Percentiles rank a stretch among this genome's conserved stretches.
phyloP scores from a whole-genome alignment of 495 filamentous ascomycete species.

The Neurospora discreta region DNA sequence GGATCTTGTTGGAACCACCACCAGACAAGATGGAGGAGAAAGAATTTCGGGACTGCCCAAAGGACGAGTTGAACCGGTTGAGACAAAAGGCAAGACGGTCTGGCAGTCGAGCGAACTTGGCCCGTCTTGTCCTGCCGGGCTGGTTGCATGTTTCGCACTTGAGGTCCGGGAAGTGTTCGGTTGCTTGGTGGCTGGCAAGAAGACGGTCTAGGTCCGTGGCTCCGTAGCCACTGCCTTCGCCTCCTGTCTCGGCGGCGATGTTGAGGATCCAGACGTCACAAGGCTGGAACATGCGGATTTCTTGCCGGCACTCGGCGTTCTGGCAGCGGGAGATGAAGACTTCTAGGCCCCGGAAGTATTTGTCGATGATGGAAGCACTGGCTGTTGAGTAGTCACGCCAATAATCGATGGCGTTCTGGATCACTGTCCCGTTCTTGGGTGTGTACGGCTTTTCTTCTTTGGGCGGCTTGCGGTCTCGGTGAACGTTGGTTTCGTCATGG shows the following conservation, averaged over 20 bases:
- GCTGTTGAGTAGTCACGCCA: slow-evolving; percentile 17
- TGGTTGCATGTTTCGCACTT: slow-evolving; percentile 22
- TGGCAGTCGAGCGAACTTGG: slow-evolving; percentile 22
- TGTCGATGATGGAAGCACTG: slow-evolving; percentile 22
- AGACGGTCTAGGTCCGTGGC: slow-evolving; percentile 11
- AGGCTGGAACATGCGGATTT: slow-evolving; percentile 12
- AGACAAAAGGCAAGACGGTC: slow-evolving; percentile 23
- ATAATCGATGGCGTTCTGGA: slow-evolving; percentile 15
- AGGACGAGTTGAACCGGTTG: slow-evolving; percentile 15
- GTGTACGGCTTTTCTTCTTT: slow-evolving; percentile 11
- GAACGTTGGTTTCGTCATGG: slow-evolving; percentile 29
- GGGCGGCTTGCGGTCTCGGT: slow-evolving; percentile 12
- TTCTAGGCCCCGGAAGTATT: slow-evolving; percentile 28
- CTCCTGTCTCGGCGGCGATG: slow-evolving; percentile 2
- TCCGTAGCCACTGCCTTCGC: neutral
- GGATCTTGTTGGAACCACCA: slow-evolving; percentile 11
- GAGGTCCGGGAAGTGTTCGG: slow-evolving; percentile 8
- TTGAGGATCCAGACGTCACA: slow-evolving; percentile 15
- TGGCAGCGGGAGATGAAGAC: slow-evolving; percentile 17
- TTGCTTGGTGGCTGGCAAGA: slow-evolving; percentile 7
- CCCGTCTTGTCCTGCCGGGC: slow-evolving; percentile 16
- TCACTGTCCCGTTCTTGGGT: slow-evolving; percentile 10
- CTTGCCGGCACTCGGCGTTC: slow-evolving; percentile 11
- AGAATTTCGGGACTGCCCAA: neutral
- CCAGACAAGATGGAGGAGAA: neutral